Percentiles rank a stretch among this genome's conserved stretches.
Conservation (phyloP, 345 rosid species). For the Hirschfeldia incana region DNA sequence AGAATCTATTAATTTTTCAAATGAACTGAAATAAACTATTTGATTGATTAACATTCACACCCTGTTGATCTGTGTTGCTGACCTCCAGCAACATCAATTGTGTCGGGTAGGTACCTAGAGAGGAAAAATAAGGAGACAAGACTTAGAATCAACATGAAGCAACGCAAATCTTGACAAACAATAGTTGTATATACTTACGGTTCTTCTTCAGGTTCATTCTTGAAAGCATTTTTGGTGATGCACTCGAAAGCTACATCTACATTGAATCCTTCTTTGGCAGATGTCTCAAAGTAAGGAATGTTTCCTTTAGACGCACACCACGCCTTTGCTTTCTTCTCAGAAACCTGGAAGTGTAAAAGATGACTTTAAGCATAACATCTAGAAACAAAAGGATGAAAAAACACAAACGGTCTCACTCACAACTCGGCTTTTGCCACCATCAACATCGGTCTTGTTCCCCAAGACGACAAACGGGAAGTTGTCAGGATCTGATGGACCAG, state of each 20-base stretch:
- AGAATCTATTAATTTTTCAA: neutral
- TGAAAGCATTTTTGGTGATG: conserved; percentile 84
- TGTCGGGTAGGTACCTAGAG: conserved; percentile 71
- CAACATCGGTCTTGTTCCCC: conserved; percentile 87
- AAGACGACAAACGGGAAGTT: conserved; percentile 82
- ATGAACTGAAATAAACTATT: neutral
- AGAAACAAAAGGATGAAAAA: neutral
- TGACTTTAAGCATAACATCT: neutral
- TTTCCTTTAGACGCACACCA: conserved; percentile 95
- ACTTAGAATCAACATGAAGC: neutral
- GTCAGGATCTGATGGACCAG: conserved; percentile 85
- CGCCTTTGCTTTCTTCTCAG: conserved; percentile 90
- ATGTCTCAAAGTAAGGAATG: conserved; percentile 91
- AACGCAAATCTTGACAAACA: neutral
- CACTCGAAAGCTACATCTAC: conserved; percentile 85
- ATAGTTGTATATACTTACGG: conserved; percentile 46
- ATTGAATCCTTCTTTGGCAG: conserved; percentile 90
- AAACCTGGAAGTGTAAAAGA: conserved; percentile 48
- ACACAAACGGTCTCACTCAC: conserved; percentile 44
- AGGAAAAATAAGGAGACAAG: neutral
- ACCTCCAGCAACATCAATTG: conserved; percentile 66
- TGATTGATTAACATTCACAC: conserved; percentile 58
- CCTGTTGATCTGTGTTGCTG: conserved; percentile 67
- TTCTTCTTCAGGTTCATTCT: conserved; percentile 90
- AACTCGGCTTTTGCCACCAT: conserved; percentile 86